phyloP scores from a whole-genome alignment of 2,329 filamentous ascomycete genomes.

The Xylaria sp. region DNA sequence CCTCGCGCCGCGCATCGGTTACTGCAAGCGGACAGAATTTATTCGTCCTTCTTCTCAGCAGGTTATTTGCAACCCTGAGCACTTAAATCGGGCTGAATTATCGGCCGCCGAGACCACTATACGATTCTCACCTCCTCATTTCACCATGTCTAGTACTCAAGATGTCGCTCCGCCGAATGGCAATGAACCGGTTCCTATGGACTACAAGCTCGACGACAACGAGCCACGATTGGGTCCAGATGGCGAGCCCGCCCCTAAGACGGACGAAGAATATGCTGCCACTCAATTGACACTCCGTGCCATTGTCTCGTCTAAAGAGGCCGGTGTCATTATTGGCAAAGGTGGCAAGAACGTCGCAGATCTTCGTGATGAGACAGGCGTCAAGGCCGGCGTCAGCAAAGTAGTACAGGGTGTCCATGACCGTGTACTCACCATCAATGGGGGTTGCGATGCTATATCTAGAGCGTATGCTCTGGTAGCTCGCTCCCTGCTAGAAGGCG shows the following conservation, averaged over 20 bases:
- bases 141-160: conserved; percentile 71
- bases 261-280: conserved; percentile 95
- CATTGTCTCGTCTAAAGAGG: conserved; percentile 98
- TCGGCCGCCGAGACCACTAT: conserved; percentile 35
- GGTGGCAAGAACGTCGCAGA: conserved; percentile 98
- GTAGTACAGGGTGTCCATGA: conserved; percentile 98
- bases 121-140: conserved; percentile 40
- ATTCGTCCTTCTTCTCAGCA: conserved; percentile 17
- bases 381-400: conserved; percentile 98
- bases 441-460: conserved; percentile 86
- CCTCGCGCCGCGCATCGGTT: conserved; percentile 32
- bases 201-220: conserved; percentile 73
- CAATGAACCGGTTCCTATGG: conserved; percentile 68
- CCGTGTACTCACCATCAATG: conserved; percentile 94
- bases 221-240: conserved; percentile 73
- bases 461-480: conserved; percentile 95
- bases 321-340: conserved; percentile 98
- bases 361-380: conserved; percentile 94
- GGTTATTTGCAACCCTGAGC: conserved; percentile 5
- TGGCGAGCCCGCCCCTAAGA: conserved; percentile 84
- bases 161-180: conserved; percentile 68
- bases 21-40: conserved; percentile 19
- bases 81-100: conserved; percentile 13
- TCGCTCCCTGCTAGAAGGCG: conserved; percentile 89
- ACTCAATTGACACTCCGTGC: conserved; percentile 93